Percentiles rank a stretch among this genome's conserved stretches.
Evolutionary conservation across 208 protist species (phyloP).

Genomic region (Trypanosoma conorhini): DNA sequence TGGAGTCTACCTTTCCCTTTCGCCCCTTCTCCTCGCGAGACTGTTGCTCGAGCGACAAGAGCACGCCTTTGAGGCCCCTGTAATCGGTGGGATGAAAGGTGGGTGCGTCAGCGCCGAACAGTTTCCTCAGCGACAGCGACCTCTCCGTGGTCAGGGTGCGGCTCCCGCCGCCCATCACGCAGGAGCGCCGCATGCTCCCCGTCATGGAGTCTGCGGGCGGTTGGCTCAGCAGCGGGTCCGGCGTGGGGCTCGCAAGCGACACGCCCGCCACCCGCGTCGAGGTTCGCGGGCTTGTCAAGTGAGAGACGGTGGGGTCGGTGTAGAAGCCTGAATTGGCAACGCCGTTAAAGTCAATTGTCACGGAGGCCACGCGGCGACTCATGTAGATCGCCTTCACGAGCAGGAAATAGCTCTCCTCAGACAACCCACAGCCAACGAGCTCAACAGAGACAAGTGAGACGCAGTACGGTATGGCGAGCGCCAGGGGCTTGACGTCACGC

Average conservation of each 20-base stretch:
- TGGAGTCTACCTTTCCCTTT: slow-evolving; percentile 83
- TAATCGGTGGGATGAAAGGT: slow-evolving; percentile 70
- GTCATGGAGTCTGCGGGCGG: neutral
- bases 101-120: neutral
- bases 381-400: slow-evolving; percentile 86
- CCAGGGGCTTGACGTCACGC: slow-evolving; percentile 84
- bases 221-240: neutral
- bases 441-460: slow-evolving; percentile 69
- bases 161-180: neutral
- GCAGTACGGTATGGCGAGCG: slow-evolving; percentile 84
- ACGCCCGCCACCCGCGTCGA: neutral
- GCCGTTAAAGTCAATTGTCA: slow-evolving; percentile 86
- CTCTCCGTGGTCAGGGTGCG: neutral
- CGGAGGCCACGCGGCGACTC: slow-evolving; percentile 52
- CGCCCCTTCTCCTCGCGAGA: slow-evolving; percentile 74
- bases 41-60: slow-evolving; percentile 64
- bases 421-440: slow-evolving; percentile 81
- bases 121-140: neutral
- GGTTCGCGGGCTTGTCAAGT: neutral
- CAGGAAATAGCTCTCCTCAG: slow-evolving; percentile 75
- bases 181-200: neutral
- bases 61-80: slow-evolving; percentile 59
- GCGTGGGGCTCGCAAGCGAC: neutral
- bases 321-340: slow-evolving; percentile 42
- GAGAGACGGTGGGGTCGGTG: slow-evolving; percentile 34